Percentiles rank a stretch among this genome's conserved stretches.
These are phyloP conservation scores for Sphagnum contortum DNA, from an alignment of 225 moss, liverwort and hornwort genomes.

Conservation along the genomic window DNA sequence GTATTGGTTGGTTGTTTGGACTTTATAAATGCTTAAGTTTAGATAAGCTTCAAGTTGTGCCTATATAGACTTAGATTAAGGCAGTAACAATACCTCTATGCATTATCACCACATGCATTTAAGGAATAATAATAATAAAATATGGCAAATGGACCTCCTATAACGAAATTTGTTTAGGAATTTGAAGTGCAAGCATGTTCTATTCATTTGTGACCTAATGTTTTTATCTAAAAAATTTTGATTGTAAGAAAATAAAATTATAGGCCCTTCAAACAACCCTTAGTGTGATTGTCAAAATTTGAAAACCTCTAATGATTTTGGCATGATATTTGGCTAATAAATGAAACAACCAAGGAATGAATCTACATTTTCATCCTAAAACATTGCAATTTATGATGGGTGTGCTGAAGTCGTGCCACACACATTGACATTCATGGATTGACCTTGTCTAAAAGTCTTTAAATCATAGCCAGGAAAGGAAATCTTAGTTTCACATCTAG, in stretches of 20 bases:
- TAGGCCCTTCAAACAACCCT: too few species aligned
- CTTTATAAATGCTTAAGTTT: neutral
- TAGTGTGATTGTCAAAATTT: too few species aligned
- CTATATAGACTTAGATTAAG: neutral
- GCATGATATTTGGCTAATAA: neutral
- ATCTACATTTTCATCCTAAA: too few species aligned
- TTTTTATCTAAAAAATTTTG: neutral
- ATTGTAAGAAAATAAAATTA: neutral
- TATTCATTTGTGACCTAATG: neutral
- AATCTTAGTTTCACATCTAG: neutral
- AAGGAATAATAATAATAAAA: neutral
- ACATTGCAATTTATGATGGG: too few species aligned
- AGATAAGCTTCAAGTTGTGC: neutral
- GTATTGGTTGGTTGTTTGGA: constrained; percentile 1
- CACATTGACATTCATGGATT: too few species aligned
- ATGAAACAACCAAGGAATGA: neutral
- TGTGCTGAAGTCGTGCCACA: too few species aligned
- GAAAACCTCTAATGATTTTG: too few species aligned
- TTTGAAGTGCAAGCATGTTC: constrained; percentile 35
- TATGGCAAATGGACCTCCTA: constrained; percentile 23
- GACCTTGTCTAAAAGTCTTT: neutral
- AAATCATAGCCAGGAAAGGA: neutral
- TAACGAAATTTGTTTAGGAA: constrained; percentile 44
- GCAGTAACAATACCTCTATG: too few species aligned
- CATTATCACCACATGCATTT: too few species aligned